Percentiles rank a stretch among this genome's conserved stretches.
Evolutionary conservation across 2,329 filamentous ascomycete species (phyloP).

Genomic region (Leptographium procerum): DNA sequence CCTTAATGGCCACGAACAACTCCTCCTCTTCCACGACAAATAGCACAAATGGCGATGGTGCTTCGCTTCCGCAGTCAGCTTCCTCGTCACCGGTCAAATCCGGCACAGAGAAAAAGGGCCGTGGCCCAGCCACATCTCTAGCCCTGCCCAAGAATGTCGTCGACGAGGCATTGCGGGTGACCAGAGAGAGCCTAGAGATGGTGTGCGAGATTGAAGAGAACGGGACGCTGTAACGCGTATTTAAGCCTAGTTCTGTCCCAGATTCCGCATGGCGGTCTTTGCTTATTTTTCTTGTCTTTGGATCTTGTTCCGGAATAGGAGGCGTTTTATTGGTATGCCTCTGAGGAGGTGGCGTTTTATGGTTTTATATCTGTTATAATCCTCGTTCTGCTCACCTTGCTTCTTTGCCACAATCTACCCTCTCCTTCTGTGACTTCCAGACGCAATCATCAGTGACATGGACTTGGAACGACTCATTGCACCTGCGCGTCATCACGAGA

Average conservation of each 20-base stretch:
- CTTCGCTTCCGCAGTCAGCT: not conserved
- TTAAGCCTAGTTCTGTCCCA: not conserved
- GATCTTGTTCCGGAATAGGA: not conserved
- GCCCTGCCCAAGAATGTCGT: slow-evolving; percentile 49
- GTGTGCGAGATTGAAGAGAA: slow-evolving; percentile 15
- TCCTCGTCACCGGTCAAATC: not conserved
- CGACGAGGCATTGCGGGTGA: slow-evolving; percentile 49
- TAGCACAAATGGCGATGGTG: slow-evolving; percentile 20
- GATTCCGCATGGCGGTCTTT: not conserved
- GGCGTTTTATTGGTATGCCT: not conserved
- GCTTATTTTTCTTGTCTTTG: not conserved
- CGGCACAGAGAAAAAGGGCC: slow-evolving; percentile 9
- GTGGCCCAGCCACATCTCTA: slow-evolving; percentile 23
- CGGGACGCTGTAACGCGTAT: slow-evolving; percentile 3
- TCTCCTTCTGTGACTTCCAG: not conserved
- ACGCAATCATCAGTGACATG: not conserved
- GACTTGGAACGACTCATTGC: not conserved
- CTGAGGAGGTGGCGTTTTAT: not conserved
- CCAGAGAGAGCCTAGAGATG: slow-evolving; percentile 45
- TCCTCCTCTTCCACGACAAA: no score
- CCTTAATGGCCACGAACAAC: slow-evolving; percentile 18
- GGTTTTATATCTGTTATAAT: not conserved
- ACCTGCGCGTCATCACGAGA: not conserved
- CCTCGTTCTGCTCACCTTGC: not conserved
- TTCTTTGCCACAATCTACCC: not conserved